phyloP scores from a whole-genome alignment of 164 flowering plant species.

The Vitis vinifera region DNA sequence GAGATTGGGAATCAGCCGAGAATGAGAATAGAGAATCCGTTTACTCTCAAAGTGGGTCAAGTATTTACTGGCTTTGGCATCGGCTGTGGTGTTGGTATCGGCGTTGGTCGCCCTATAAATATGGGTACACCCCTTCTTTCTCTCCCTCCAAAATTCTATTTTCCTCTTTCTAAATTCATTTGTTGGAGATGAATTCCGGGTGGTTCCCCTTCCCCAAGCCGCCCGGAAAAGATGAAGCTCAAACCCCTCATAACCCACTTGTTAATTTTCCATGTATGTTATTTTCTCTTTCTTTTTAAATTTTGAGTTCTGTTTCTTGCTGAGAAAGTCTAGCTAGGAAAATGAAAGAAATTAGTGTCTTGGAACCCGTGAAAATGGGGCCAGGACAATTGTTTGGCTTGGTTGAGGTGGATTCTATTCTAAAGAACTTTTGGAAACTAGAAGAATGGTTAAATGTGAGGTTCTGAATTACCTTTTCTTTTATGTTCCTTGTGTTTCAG shows the following conservation, averaged over 20 bases:
- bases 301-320: constrained; percentile 7
- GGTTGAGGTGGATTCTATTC: no score
- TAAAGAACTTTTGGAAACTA: no score
- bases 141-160: background rate
- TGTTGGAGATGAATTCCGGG: constrained; percentile 29
- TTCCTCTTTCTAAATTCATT: background rate
- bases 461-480: no score
- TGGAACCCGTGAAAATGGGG: no score
- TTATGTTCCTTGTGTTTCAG: no score
- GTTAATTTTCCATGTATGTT: background rate
- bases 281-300: background rate
- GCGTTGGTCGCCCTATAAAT: constrained; percentile 81
- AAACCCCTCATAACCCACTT: background rate
- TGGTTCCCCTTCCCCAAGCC: constrained; percentile 11
- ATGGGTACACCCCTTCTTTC: constrained; percentile 41
- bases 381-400: no score
- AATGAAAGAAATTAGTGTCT: no score
- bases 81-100: constrained; percentile 96
- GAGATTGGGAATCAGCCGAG: constrained; percentile 15
- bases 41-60: constrained; percentile 84
- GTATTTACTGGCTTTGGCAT: constrained; percentile 95
- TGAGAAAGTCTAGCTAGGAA: background rate
- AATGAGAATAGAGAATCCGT: constrained; percentile 68
- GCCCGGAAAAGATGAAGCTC: constrained; percentile 20
- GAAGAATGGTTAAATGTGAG: no score